Conservation (phyloP, 352 stramenopile species). For the Globisporangium alternatum region DNA sequence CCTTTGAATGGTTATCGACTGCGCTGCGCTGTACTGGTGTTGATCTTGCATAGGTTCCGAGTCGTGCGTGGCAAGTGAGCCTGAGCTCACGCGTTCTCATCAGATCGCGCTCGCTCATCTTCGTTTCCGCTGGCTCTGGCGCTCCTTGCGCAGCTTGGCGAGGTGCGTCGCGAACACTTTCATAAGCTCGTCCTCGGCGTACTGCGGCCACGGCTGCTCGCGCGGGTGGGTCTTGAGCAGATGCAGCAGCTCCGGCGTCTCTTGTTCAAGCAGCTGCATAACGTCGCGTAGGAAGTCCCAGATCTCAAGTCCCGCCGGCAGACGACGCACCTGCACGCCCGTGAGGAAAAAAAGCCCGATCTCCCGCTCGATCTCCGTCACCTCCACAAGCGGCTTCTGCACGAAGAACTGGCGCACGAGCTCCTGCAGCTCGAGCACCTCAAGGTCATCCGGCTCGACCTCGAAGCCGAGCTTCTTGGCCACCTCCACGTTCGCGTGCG, state of each 20-base stretch:
- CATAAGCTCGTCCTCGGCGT: constrained; percentile 48
- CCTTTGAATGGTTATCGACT: not conserved
- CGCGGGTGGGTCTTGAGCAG: constrained; percentile 44
- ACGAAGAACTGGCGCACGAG: constrained; percentile 78
- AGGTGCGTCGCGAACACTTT: constrained; percentile 32
- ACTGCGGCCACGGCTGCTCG: constrained; percentile 50
- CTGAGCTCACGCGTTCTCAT: not conserved
- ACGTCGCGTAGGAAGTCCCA: constrained; percentile 50
- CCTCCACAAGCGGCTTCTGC: constrained; percentile 32
- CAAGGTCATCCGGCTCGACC: constrained; percentile 64
- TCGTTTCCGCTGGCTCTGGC: constrained; percentile 17
- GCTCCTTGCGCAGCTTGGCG: constrained; percentile 24
- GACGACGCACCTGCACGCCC: constrained; percentile 34
- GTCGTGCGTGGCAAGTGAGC: not conserved
- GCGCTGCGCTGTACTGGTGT: not conserved
- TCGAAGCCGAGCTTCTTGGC: constrained; percentile 67
- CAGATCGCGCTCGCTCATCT: not conserved
- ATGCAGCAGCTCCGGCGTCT: constrained; percentile 51
- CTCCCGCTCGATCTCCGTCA: constrained; percentile 36
- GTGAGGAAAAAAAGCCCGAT: constrained; percentile 65
- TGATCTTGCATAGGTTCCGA: not conserved
- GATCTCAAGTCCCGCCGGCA: constrained; percentile 41
- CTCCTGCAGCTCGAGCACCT: constrained; percentile 65
- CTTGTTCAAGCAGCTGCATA: constrained; percentile 24
- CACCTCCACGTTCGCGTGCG: constrained; percentile 60